These are phyloP conservation scores for Plasmodium vinckei DNA, from an alignment of 169 alveolate species.

Conservation along the genomic window DNA sequence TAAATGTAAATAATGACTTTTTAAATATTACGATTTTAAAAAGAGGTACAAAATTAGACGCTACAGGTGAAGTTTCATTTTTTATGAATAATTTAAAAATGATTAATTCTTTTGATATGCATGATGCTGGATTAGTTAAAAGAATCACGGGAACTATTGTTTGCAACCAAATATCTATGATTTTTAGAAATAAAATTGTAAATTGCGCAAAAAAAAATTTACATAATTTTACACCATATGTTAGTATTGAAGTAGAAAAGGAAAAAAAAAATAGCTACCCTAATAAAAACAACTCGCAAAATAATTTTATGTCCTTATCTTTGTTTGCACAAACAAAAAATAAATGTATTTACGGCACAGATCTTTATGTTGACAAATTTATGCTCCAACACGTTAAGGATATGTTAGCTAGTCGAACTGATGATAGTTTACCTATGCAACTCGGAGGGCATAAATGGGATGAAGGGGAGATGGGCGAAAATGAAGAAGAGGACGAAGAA, in stretches of 20 bases:
- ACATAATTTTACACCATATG: slow-evolving; percentile 51
- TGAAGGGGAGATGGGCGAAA: background rate
- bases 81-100: slow-evolving; percentile 61
- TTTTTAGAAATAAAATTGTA: slow-evolving; percentile 67
- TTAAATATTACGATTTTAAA: slow-evolving; percentile 51
- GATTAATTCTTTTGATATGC: slow-evolving; percentile 51
- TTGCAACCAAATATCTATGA: slow-evolving; percentile 30
- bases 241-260: slow-evolving; percentile 38
- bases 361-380: slow-evolving; percentile 36
- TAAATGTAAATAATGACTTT: slow-evolving; percentile 54
- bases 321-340: slow-evolving; percentile 72
- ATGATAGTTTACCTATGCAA: background rate
- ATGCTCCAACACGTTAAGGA: slow-evolving; percentile 19
- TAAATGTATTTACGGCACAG: slow-evolving; percentile 56
- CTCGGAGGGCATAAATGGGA: background rate
- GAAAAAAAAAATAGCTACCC: slow-evolving; percentile 1
- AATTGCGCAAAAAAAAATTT: slow-evolving; percentile 57
- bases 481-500: background rate
- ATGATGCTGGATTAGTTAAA: slow-evolving; percentile 57
- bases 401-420: background rate
- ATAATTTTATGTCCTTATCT: slow-evolving; percentile 63
- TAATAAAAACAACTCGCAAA: slow-evolving; percentile 7
- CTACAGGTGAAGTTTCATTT: slow-evolving; percentile 68
- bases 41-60: slow-evolving; percentile 55
- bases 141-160: slow-evolving; percentile 63